A percentile compares a stretch with the other conserved stretches of the same genome.
Evolutionary conservation across 140 eudicot genomes (phyloP).

Genomic region (Stevia rebaudiana): DNA sequence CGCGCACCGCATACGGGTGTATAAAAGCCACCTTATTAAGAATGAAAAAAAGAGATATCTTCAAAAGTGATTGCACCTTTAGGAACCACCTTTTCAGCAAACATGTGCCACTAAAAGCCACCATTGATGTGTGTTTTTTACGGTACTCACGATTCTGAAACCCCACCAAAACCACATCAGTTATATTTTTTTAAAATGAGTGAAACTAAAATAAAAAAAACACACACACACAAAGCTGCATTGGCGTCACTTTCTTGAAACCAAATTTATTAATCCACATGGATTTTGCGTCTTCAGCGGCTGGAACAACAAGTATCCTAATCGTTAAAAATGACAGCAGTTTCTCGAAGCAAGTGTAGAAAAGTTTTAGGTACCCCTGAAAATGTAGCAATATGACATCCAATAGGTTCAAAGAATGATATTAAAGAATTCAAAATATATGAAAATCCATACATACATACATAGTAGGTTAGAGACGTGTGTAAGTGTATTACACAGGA

Average conservation of each 20-base stretch:
- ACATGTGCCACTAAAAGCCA: conserved; percentile 52
- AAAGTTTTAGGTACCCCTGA: conserved; percentile 70
- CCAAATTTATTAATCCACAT: conserved; percentile 64
- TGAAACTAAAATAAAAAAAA: neutral
- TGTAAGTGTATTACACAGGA: no score
- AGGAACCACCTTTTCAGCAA: conserved; percentile 52
- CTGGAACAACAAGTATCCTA: conserved; percentile 63
- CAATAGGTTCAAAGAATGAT: neutral
- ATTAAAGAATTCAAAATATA: neutral
- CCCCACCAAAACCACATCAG: neutral
- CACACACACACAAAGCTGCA: conserved; percentile 47
- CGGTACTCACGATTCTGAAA: conserved; percentile 45
- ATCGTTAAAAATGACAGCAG: conserved; percentile 42
- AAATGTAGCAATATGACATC: neutral
- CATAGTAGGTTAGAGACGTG: no score
- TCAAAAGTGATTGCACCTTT: neutral
- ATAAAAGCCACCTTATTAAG: neutral
- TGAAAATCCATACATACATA: no score
- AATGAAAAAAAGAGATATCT: neutral
- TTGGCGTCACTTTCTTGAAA: conserved; percentile 37
- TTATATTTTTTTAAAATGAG: neutral
- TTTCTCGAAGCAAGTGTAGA: conserved; percentile 65
- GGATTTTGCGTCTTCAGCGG: conserved; percentile 57
- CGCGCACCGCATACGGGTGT: no score
- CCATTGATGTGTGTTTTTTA: conserved; percentile 46